Base-by-base conservation (phyloP, 345 rosid genomes). In the Excoecaria agallocha region DNA sequence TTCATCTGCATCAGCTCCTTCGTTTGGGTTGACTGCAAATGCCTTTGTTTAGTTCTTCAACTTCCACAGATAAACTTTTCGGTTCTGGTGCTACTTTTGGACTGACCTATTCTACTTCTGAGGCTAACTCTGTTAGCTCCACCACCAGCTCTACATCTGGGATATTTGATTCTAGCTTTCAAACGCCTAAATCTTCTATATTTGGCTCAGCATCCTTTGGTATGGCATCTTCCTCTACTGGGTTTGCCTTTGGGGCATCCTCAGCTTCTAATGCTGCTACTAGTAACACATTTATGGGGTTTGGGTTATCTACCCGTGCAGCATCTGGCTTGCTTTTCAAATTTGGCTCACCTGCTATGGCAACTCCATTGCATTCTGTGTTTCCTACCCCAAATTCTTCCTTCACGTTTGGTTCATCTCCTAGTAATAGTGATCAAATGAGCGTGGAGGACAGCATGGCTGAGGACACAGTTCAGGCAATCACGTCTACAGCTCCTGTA, bases 391-490 rank as follows among this genome's bases (percentile, higher is more conserved):
- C 83, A 25, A 76, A 38, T 77, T 58, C 94, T 45, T 77, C 80
- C 78, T 81, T 85, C 68, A 9, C 82, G 25, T 90, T 90, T 79
- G 85, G 82, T 70, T 81, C 89, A 19, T 67, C 85, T 57, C 67
- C 89, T 3, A 76, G 80, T 58, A 93, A 82, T 83, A 88, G 77
- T 76, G 94, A 88, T 83, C 96, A 92, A 71, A 84, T 91, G 87
- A 85, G 69, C 82, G 82, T 91, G 93, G 99, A 95, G 83, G 98
- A 96, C 81, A 90, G 94, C 81, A 96, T 96, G 99, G 93, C 97
- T 13, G 99, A 93, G 85, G 99, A 96, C 87, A 85, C 89, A 8
- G 83, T 89, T 63, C 97, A 85, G 74, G 85, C 92, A 30, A 70
- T 85, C 49, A 70, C 85, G 37, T 76, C 89, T 15, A 11, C 87